Evolutionary conservation across 352 stramenopile genomes (phyloP).

Genomic region (Pythium sukuiense): DNA sequence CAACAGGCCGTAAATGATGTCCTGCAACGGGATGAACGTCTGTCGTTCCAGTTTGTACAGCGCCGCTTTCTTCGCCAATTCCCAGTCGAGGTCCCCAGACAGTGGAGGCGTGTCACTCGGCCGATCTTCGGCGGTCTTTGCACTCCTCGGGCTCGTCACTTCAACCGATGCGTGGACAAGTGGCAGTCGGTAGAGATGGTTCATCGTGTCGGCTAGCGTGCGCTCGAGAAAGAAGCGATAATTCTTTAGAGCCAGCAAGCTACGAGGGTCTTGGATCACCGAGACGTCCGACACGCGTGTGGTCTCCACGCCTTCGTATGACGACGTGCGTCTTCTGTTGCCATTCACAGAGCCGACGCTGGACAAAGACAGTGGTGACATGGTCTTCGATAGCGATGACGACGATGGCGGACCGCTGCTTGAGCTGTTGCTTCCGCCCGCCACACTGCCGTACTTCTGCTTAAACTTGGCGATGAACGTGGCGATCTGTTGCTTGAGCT

Average conservation of each 20-base stretch:
- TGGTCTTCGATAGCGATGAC: slow-evolving; percentile 18
- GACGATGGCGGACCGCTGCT: slow-evolving; percentile 6
- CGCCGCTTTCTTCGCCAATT: slow-evolving; percentile 43
- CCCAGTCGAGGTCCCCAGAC: slow-evolving; percentile 41
- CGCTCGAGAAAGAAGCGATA: slow-evolving; percentile 78
- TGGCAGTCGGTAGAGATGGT: slow-evolving; percentile 33
- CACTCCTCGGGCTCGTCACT: slow-evolving; percentile 26
- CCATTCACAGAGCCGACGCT: not conserved
- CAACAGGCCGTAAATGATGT: slow-evolving; percentile 65
- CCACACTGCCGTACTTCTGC: slow-evolving; percentile 40
- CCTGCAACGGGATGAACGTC: slow-evolving; percentile 68
- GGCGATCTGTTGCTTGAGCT: slow-evolving; percentile 43
- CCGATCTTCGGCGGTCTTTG: not conserved
- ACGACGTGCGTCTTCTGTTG: slow-evolving; percentile 17
- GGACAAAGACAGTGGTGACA: slow-evolving; percentile 7
- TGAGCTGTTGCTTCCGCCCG: not conserved
- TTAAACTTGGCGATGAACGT: slow-evolving; percentile 53
- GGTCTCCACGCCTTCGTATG: slow-evolving; percentile 21
- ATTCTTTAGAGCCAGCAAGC: slow-evolving; percentile 61
- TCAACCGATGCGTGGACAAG: slow-evolving; percentile 16
- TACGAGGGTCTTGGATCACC: slow-evolving; percentile 46
- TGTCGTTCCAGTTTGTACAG: slow-evolving; percentile 65
- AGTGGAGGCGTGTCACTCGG: slow-evolving; percentile 2
- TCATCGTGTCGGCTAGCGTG: slow-evolving; percentile 50
- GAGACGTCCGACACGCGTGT: slow-evolving; percentile 12